Evolutionary conservation across 2,329 filamentous ascomycete species (phyloP).

Genomic region (Aspergillus sp.): DNA sequence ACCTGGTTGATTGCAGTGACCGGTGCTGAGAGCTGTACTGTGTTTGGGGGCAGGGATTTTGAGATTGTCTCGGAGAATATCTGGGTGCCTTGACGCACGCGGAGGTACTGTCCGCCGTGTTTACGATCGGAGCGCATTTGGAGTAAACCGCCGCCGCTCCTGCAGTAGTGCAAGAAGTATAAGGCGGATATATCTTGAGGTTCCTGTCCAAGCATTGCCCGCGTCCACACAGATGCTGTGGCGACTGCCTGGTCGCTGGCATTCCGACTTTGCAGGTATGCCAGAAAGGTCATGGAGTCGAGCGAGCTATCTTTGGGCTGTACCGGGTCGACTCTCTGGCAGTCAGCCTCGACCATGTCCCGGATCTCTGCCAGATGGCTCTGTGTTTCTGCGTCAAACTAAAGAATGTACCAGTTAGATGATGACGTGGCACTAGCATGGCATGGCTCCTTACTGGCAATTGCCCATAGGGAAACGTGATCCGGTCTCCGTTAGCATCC

Average conservation of each 20-base stretch:
- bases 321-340: conserved; percentile 32
- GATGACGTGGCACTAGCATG: background rate
- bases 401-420: background rate
- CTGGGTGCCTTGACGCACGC: conserved; percentile 50
- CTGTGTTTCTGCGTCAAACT: conserved; percentile 17
- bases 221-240: conserved; percentile 47
- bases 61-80: conserved; percentile 41
- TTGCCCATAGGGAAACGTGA: background rate
- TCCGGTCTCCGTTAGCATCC: conserved; percentile 18
- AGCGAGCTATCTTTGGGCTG: conserved; percentile 24
- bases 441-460: background rate
- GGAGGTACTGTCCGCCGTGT: conserved; percentile 54
- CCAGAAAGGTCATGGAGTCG: conserved; percentile 41
- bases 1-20: conserved; percentile 6
- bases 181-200: conserved; percentile 51
- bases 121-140: conserved; percentile 55
- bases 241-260: conserved; percentile 29
- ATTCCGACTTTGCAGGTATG: conserved; percentile 34
- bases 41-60: conserved; percentile 25
- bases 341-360: conserved; percentile 39
- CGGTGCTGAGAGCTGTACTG: conserved; percentile 7
- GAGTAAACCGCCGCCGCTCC: conserved; percentile 51
- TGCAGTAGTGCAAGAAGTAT: conserved; percentile 58
- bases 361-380: conserved; percentile 33
- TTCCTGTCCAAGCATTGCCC: conserved; percentile 53